Conservation (phyloP, 352 stramenopile species). For the Pythium sukuiense region DNA sequence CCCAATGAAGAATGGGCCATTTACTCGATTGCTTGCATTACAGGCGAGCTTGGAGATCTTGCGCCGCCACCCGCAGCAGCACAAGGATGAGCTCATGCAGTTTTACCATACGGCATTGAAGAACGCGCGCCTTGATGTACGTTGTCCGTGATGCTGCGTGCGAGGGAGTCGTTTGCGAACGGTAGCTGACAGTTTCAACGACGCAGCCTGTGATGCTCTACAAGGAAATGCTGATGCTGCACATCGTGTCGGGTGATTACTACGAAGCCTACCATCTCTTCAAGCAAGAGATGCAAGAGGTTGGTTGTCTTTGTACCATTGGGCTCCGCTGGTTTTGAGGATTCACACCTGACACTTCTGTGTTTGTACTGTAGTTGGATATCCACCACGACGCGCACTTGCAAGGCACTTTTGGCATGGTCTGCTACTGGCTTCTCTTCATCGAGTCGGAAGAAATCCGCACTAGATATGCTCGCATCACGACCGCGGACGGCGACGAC, state of each 20-base stretch:
- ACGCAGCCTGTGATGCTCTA: slow-evolving; percentile 60
- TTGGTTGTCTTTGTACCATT: slow-evolving; percentile 24
- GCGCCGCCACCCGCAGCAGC: slow-evolving; percentile 48
- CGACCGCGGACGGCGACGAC: too few species aligned
- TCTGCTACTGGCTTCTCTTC: slow-evolving; percentile 86
- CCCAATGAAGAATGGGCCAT: not conserved
- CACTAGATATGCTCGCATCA: slow-evolving; percentile 38
- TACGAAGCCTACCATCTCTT: slow-evolving; percentile 81
- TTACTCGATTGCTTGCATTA: slow-evolving; percentile 5
- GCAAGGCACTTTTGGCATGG: slow-evolving; percentile 67
- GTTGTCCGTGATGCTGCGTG: slow-evolving; percentile 11
- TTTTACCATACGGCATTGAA: slow-evolving; percentile 59
- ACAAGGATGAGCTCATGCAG: slow-evolving; percentile 44
- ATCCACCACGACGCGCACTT: slow-evolving; percentile 58
- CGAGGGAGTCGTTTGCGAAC: too few species aligned
- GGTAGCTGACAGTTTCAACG: slow-evolving; percentile 7
- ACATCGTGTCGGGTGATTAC: slow-evolving; percentile 70
- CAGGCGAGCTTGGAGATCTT: slow-evolving; percentile 80
- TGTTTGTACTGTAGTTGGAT: slow-evolving; percentile 33
- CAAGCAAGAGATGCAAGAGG: slow-evolving; percentile 70
- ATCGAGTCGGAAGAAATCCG: slow-evolving; percentile 73
- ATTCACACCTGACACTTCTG: not conserved
- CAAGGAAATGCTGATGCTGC: slow-evolving; percentile 74
- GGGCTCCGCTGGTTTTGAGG: not conserved
- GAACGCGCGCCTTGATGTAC: slow-evolving; percentile 51